A percentile compares a stretch with the other conserved stretches of the same genome.
Evolutionary conservation across 2,329 filamentous ascomycete genomes (phyloP).

Genomic region (Xylaria hypoxylon): DNA sequence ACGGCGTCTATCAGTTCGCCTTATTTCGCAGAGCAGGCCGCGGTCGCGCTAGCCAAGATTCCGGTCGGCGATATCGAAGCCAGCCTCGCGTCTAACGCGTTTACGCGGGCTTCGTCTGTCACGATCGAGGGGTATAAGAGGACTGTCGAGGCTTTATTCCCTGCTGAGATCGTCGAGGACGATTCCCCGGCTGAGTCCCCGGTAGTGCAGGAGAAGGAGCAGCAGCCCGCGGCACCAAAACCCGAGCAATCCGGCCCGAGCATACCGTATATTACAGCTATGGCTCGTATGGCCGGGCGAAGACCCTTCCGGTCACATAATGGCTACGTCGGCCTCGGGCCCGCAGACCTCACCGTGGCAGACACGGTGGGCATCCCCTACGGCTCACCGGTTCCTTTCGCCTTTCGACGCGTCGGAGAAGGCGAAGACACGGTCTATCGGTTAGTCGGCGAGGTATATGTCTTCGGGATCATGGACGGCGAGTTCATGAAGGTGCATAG

Average conservation of each 20-base stretch:
- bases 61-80: constrained; percentile 38
- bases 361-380: constrained; percentile 40
- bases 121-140: constrained; percentile 36
- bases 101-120: constrained; percentile 23
- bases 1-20: constrained; percentile 37
- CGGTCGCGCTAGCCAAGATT: constrained; percentile 41
- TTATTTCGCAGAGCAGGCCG: constrained; percentile 39
- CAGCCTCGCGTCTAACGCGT: not conserved
- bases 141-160: constrained; percentile 32
- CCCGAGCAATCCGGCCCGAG: not conserved
- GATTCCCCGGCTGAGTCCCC: not conserved
- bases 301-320: constrained; percentile 37
- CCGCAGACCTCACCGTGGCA: constrained; percentile 27
- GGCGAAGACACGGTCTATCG: constrained; percentile 18
- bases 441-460: constrained; percentile 39
- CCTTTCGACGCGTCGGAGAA: constrained; percentile 26
- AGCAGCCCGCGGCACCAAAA: not conserved
- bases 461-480: constrained; percentile 44
- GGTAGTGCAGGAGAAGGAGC: not conserved
- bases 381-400: constrained; percentile 40
- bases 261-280: constrained; percentile 30
- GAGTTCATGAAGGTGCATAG: constrained; percentile 45
- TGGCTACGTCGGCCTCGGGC: constrained; percentile 41
- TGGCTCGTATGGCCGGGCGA: constrained; percentile 35
- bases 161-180: not conserved